Evolutionary conservation across 1,284 basidiomycete species (phyloP), one percentile per base, ranked within the genome.

Genomic region (Apiotrichum porosum): DNA sequence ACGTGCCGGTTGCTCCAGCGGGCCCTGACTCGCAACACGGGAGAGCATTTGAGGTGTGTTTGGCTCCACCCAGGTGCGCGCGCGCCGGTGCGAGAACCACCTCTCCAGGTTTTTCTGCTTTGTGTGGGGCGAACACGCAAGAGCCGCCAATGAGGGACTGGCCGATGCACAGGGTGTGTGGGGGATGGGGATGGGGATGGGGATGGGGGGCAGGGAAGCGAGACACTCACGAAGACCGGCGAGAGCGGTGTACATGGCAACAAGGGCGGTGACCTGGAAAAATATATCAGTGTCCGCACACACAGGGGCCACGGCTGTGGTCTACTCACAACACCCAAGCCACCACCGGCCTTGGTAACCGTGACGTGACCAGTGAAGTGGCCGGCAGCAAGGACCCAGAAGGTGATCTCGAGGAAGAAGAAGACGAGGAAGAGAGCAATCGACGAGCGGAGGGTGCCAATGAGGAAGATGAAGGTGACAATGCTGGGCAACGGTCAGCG

Each of bases 301-400:
- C 12, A 31, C n/a, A 1, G 17, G 23, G 14, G 23, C 18, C 18
- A 18, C 6, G 13, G n/a, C 6, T 9, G 8, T 18, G 21, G 2
- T 6, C 60, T 47, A 49, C 69, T 69, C 41, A 72, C 64, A 37
- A 76, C 58, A 52, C 89, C 90, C 26, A 88, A 69, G 2, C 71
- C 80, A 44, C 90, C 90, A 37, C 88, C 89, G 3, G 83, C 85
- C 61, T 81, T 84, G 64, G 62, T 57, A 18, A 66, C 52, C 10
- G 43, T 50, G 6, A 58, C 28, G 34, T 63, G 56, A 12, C 44
- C 58, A 9, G 65, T 63, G 38, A 72, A 65, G 47, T 66, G 65
- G 9, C 66, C 68, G 22, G 66, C 63, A 15, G 67, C 61, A n/a
- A 78, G 65, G 1, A 77, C 52, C 43, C 75, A 62, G 68, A 79